phyloP scores from a whole-genome alignment of 202 grass and related monocot genomes.

The Schoenoplectus triqueter region DNA sequence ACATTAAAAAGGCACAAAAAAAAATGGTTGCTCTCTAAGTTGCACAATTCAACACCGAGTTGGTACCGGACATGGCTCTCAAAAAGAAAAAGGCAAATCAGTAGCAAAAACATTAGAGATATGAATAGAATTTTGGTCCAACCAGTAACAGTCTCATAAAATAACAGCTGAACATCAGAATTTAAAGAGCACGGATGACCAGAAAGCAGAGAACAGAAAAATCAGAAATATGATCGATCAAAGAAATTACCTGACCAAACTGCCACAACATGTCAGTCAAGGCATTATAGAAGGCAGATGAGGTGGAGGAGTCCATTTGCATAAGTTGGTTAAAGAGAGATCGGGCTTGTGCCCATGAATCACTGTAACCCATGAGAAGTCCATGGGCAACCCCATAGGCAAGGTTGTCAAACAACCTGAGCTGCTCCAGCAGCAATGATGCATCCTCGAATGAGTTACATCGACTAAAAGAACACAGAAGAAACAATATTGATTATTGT shows the following conservation, averaged over 20 bases:
- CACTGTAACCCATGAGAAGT: slow-evolving; percentile 79
- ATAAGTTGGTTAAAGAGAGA: slow-evolving; percentile 82
- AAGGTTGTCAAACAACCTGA: slow-evolving; percentile 91
- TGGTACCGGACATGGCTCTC: neutral
- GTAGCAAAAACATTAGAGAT: neutral
- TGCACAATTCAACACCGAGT: neutral
- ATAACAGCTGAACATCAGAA: neutral
- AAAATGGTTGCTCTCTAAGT: neutral
- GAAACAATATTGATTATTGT: neutral
- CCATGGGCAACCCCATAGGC: slow-evolving; percentile 91
- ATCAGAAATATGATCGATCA: neutral
- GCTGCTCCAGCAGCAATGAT: slow-evolving; percentile 91
- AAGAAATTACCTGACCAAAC: slow-evolving; percentile 86
- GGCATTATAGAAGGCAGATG: slow-evolving; percentile 97
- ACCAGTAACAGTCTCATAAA: neutral
- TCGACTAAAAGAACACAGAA: slow-evolving; percentile 61
- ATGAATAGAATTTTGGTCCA: neutral
- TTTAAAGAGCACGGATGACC: neutral
- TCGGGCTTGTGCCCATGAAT: slow-evolving; percentile 70
- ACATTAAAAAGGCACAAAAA: slow-evolving; percentile 7
- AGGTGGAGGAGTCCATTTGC: slow-evolving; percentile 84
- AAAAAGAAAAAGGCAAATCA: neutral
- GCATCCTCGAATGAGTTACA: slow-evolving; percentile 97
- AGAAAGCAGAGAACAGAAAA: neutral
- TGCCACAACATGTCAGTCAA: slow-evolving; percentile 98